Base-by-base conservation (phyloP, 768 basidiomycete species). In the Lactifluus piperatus region DNA sequence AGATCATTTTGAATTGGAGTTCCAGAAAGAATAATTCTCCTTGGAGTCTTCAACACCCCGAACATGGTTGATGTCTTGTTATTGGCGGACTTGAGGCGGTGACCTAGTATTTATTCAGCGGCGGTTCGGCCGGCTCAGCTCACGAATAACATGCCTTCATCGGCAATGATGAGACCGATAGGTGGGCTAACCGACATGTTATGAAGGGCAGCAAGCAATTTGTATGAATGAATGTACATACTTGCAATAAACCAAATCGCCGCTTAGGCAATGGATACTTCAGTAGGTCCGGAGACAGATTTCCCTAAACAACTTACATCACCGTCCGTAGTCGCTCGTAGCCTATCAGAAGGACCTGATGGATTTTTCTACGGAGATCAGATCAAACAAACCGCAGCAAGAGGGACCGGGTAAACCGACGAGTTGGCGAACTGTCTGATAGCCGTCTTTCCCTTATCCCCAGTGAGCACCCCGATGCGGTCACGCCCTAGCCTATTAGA, bases 1-100 rank as follows among this genome's bases (percentile, higher is more conserved):
- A 99, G 73, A 70, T 97, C 92, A 71, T 99, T 99, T 70, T 98
- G 97, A 43, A 99, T 90, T 0, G 97, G 97, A 1, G 97, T 99
- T 32, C 97, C 97, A 0, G 94, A 94, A 4, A 99, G 76, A 37
- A 99, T 94, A 62, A 97, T 79, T 37, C 95, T 75, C 24, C 91
- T 77, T 11, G 78, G 79, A 2, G 91, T 92, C 49, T 79, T 78
- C 29, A 99, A 74, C 4, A 80, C 78, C 52, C 86, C 84, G 67
- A 99, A 91, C 81, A 94, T 89, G 49, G 81, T 79, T 2, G 86
- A 86, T 0, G 93, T 95, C 74, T 97, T 95, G 66, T 86, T 91
- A 62, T 84, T 88, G 5, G 91, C 85, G 10, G 93, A 93, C 68
- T 97, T 98, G 24, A 99, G 76, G 27, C 94, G 78, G 70, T 99